Percentiles rank a stretch among this genome's conserved stretches.
Evolutionary conservation across 805 yeast genomes (phyloP).

Genomic region (Lipomyces sp.): DNA sequence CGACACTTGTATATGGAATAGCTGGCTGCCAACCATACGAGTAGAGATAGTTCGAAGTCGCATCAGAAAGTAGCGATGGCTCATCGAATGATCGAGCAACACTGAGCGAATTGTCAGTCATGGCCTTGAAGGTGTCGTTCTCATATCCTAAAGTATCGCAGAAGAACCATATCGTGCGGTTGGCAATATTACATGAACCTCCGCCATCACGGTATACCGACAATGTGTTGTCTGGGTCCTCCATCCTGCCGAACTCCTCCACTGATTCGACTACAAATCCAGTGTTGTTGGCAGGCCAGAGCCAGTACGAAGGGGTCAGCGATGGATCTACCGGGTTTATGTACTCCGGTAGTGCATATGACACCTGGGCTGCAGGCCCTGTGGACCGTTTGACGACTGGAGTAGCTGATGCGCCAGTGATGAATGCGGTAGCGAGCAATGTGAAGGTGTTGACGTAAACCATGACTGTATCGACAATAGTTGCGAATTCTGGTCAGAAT

Average conservation of each 20-base stretch:
- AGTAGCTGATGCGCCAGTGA: neutral
- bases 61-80: conserved; percentile 14
- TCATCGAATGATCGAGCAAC: conserved; percentile 18
- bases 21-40: conserved; percentile 23
- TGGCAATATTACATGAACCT: conserved; percentile 29
- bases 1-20: conserved; percentile 25
- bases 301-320: conserved; percentile 4
- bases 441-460: neutral
- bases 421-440: neutral
- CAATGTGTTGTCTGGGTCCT: conserved; percentile 25
- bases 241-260: conserved; percentile 21
- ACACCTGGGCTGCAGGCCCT: neutral
- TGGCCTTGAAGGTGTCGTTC: conserved; percentile 14
- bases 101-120: conserved; percentile 15
- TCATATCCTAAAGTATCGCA: conserved; percentile 27
- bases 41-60: conserved; percentile 12
- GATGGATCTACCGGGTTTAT: neutral
- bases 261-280: conserved; percentile 2
- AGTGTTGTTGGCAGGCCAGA: conserved; percentile 1
- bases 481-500: neutral
- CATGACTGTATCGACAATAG: neutral
- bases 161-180: conserved; percentile 33
- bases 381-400: neutral
- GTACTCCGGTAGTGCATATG: conserved; percentile 1
- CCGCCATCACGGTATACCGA: conserved; percentile 35